Evolutionary conservation across 495 filamentous ascomycete species (phyloP), one percentile per base, ranked within the genome.

Genomic region (Melanomma pulvis-pyrius): DNA sequence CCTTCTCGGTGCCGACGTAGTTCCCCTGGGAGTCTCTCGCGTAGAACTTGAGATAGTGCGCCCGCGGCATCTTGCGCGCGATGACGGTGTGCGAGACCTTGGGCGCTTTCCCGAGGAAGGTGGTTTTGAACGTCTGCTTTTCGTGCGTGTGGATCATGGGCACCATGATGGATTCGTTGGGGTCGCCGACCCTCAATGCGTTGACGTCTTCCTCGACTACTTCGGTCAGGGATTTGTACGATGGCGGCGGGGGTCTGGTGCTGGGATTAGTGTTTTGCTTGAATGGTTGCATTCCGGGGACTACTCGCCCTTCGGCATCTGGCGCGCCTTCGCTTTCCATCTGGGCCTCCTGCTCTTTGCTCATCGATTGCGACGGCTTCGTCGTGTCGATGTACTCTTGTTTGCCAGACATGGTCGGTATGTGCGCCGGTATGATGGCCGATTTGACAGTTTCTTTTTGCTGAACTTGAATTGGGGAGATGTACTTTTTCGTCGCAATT

Each of bases 41-140:
- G 52, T 71, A 71, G 51, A 64, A 48, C 54, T 60, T 61, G 19
- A 59, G 52, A 52, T 68, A 71, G 30, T 66, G 52, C 2, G 41
- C 54, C 11, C 69, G 69, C 4, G 39, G 17, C 69, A 71, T 71
- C 48, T 71, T 68, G 1, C 69, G 69, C 52, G 57, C 69, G 32
- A 63, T 60, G 41, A 71, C 64, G 2, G 39, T 58, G 19, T 63
- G 63, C 0, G 50, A 36, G 1, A 64, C 46, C 36, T 46, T 44
- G 12, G 19, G 39, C 15, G 25, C 1, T 24, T 36, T 46, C 3
- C 59, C 36, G 22, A 46, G 24, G 22, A 68, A 25, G 21, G 61
- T n/a, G 26, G 52, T 25, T 41, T 60, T 68, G 13, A 68, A 28
- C 11, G 69, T 48, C 19, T 53, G 55, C 36, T 63, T 71, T 25